Evolutionary conservation across 2,329 filamentous ascomycete genomes (phyloP).

Genomic region (Diaporthe ampelina): DNA sequence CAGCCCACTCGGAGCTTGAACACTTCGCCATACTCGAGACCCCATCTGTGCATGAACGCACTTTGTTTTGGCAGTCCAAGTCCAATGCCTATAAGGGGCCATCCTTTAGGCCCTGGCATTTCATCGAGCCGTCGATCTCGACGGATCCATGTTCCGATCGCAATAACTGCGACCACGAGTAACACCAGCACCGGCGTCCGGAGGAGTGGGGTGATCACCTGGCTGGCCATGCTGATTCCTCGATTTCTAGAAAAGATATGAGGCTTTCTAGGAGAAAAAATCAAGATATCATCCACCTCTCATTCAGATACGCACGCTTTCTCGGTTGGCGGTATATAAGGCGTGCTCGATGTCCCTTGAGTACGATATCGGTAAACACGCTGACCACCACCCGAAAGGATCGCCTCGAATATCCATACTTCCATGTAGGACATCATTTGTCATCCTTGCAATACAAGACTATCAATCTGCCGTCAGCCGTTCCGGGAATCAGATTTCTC

Average conservation of each 20-base stretch:
- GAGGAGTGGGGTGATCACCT: neutral
- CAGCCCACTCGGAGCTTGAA: conserved; percentile 59
- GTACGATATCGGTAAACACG: neutral
- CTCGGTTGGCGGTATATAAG: conserved; percentile 5
- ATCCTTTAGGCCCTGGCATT: conserved; percentile 20
- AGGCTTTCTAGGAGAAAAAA: neutral
- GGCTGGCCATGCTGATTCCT: conserved; percentile 13
- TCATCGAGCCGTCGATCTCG: conserved; percentile 27
- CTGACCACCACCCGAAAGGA: neutral
- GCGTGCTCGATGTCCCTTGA: neutral
- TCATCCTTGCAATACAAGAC: too few relatives aligned
- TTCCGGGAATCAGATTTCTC: neutral
- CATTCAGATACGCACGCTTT: neutral
- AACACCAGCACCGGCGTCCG: neutral
- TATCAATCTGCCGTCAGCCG: conserved; percentile 11
- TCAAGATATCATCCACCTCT: neutral
- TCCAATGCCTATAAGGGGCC: conserved; percentile 28
- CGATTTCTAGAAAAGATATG: neutral
- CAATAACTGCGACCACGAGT: conserved; percentile 2
- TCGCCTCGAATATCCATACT: neutral
- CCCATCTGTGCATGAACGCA: conserved; percentile 49
- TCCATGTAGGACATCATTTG: neutral
- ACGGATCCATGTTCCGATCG: conserved; percentile 20
- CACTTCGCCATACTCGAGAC: conserved; percentile 58
- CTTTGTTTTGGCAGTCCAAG: conserved; percentile 17